phyloP scores from a whole-genome alignment of 1,284 basidiomycete genomes.

The Microbotryum silenes-acaulis region DNA sequence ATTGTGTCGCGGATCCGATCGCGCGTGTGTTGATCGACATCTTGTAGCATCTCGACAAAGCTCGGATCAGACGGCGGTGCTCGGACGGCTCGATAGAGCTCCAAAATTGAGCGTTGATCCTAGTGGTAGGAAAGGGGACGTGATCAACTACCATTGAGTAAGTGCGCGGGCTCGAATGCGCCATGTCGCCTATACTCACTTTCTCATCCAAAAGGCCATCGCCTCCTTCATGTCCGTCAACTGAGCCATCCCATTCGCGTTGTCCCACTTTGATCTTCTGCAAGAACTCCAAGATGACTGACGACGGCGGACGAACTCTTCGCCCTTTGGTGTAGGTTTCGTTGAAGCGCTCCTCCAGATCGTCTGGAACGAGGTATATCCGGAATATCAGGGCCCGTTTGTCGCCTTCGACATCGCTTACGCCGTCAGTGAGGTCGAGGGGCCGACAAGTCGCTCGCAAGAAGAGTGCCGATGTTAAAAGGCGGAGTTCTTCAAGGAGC shows the following conservation, averaged over 20 bases:
- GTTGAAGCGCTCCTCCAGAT: conserved; percentile 2
- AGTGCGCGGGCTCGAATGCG: too few species aligned
- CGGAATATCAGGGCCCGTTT: conserved; percentile 2
- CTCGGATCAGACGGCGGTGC: conserved; percentile 13
- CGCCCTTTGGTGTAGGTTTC: not conserved
- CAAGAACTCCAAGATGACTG: conserved; percentile 2
- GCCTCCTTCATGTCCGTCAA: not conserved
- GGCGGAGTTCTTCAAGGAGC: conserved; percentile 7
- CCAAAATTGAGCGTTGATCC: conserved; percentile 26
- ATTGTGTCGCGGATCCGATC: conserved; percentile 17
- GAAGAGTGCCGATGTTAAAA: conserved; percentile 1
- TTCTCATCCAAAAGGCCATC: conserved; percentile 9
- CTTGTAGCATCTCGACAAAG: conserved; percentile 4
- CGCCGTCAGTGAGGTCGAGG: not conserved
- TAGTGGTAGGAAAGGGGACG: not conserved
- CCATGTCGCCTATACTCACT: not conserved
- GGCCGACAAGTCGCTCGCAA: conserved; percentile 4
- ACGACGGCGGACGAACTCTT: not conserved
- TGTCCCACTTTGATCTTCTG: not conserved
- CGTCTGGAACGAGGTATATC: conserved; percentile 23
- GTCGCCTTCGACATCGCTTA: not conserved
- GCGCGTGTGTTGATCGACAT: conserved; percentile 3
- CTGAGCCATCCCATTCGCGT: conserved; percentile 4
- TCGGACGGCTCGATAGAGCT: conserved; percentile 29
- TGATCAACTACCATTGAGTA: not conserved